phyloP scores from a whole-genome alignment of 78 protist genomes.

The Dictyostelium purpureum region DNA sequence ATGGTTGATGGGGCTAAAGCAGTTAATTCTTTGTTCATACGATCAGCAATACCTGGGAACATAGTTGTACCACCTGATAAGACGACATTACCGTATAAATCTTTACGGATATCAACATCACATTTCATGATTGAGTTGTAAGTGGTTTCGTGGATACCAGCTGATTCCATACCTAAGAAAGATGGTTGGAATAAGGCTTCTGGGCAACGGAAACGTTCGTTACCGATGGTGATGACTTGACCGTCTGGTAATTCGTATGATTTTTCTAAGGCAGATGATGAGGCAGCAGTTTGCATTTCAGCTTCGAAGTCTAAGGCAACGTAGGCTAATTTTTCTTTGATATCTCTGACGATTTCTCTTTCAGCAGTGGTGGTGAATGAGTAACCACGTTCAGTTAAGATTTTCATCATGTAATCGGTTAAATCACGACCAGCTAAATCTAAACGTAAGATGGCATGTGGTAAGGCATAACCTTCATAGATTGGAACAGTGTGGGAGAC shows the following conservation, averaged over 20 bases:
- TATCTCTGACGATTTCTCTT: conserved; percentile 56
- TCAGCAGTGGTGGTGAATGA: conserved; percentile 55
- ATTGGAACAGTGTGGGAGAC: conserved; percentile 92
- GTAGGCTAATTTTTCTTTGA: conserved; percentile 88
- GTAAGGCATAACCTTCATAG: conserved; percentile 83
- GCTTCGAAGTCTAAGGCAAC: conserved; percentile 62
- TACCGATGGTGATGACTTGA: conserved; percentile 81
- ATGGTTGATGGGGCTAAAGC: conserved; percentile 70
- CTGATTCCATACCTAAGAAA: conserved; percentile 87
- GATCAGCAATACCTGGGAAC: conserved; percentile 41
- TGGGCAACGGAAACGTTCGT: conserved; percentile 84
- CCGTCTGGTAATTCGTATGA: conserved; percentile 83
- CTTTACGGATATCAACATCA: conserved; percentile 74
- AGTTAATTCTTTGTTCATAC: conserved; percentile 74
- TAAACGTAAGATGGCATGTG: conserved; percentile 86
- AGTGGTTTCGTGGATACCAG: conserved; percentile 73
- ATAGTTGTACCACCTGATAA: conserved; percentile 82
- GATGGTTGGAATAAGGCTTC: conserved; percentile 94
- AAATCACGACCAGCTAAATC: conserved; percentile 89
- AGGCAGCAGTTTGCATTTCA: not conserved
- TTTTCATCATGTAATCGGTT: conserved; percentile 86
- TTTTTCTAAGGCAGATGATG: conserved; percentile 6
- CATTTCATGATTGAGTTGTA: conserved; percentile 79
- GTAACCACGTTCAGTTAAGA: conserved; percentile 85
- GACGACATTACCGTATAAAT: conserved; percentile 79